Percentiles rank a stretch among this genome's conserved stretches.
These are phyloP conservation scores for Annona cherimola DNA, from an alignment of 164 flowering plant genomes.

Conservation along the genomic window DNA sequence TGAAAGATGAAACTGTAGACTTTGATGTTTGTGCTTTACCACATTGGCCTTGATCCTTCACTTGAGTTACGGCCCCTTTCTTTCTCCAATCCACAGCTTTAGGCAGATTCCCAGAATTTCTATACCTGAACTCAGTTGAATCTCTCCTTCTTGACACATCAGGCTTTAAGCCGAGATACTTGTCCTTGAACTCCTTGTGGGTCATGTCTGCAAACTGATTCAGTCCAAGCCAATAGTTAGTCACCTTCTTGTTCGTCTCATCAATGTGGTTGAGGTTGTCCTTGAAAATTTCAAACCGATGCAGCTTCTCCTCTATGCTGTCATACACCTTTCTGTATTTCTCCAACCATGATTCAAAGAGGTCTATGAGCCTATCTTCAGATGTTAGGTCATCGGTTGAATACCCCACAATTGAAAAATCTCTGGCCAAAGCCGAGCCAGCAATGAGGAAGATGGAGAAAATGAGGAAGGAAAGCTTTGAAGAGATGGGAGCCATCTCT, in stretches of 20 bases:
- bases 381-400: constrained; percentile 45
- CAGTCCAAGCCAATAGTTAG: constrained; percentile 74
- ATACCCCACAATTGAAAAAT: constrained; percentile 71
- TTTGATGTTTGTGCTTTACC: not conserved
- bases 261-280: constrained; percentile 75
- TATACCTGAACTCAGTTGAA: constrained; percentile 27
- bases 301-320: constrained; percentile 60
- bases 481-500: constrained; percentile 32
- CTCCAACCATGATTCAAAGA: constrained; percentile 64
- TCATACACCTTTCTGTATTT: constrained; percentile 52
- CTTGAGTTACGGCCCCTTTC: constrained; percentile 4
- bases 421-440: constrained; percentile 20
- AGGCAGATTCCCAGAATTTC: constrained; percentile 48
- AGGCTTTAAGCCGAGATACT: constrained; percentile 48
- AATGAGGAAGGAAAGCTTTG: constrained; percentile 15
- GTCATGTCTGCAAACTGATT: constrained; percentile 74
- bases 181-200: constrained; percentile 67
- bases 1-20: not conserved
- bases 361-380: constrained; percentile 48
- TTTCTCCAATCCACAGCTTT: constrained; percentile 49
- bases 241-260: constrained; percentile 50
- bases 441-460: constrained; percentile 17
- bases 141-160: constrained; percentile 23
- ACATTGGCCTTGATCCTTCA: constrained; percentile 82
- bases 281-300: constrained; percentile 65